These are phyloP conservation scores for Actinidia polygama DNA, from an alignment of 179 eudicot species.

Conservation along the genomic window DNA sequence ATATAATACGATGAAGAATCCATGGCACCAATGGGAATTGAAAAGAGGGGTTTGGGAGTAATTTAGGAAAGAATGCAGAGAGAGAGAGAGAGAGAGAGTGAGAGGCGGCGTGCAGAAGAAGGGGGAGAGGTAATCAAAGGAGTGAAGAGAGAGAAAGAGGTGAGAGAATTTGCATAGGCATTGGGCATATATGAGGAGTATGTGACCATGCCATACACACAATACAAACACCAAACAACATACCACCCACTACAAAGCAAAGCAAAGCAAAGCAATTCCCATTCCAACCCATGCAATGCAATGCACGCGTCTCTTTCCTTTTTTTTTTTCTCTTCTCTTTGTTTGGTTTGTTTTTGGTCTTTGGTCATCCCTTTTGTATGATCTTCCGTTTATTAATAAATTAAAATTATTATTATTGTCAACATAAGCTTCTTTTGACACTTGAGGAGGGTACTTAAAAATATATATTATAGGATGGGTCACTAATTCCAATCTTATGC, in stretches of 20 bases:
- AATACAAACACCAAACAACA: slow-evolving; percentile 25
- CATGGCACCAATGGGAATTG: slow-evolving; percentile 14
- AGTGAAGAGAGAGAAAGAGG: neutral
- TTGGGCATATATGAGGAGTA: neutral
- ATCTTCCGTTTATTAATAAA: neutral
- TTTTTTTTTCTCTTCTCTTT: neutral
- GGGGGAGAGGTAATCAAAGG: slow-evolving; percentile 4
- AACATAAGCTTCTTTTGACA: no score
- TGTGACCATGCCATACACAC: slow-evolving; percentile 12
- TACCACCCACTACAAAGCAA: slow-evolving; percentile 21
- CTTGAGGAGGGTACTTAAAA: no score
- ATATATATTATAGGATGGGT: neutral
- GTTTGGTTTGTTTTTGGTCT: slow-evolving; percentile 31
- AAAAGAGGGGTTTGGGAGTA: neutral
- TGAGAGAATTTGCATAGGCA: neutral
- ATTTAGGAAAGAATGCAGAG: slow-evolving; percentile 2
- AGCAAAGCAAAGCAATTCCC: neutral
- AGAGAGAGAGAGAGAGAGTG: slow-evolving; percentile 12
- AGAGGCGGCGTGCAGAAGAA: slow-evolving; percentile 14
- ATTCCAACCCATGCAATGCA: slow-evolving; percentile 23
- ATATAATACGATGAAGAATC: slow-evolving; percentile 6
- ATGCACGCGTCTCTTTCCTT: slow-evolving; percentile 21
- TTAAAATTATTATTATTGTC: neutral
- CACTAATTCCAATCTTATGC: no score
- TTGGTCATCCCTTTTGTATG: slow-evolving; percentile 13